These are phyloP conservation scores for Sisymbrium altissimum DNA, from an alignment of 345 rosid genomes.

Conservation along the genomic window DNA sequence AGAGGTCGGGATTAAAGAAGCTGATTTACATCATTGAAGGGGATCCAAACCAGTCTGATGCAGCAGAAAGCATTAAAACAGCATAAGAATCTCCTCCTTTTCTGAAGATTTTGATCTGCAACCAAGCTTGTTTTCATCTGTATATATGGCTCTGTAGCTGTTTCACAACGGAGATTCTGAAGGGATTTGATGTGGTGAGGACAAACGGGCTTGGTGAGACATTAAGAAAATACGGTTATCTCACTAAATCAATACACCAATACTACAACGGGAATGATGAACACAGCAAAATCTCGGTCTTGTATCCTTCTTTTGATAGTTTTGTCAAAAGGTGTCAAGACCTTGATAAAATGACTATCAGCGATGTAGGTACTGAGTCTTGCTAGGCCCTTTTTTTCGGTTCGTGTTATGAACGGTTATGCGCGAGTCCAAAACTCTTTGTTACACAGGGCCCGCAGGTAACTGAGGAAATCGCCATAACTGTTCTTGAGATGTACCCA, in stretches of 20 bases:
- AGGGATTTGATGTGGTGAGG: constrained; percentile 87
- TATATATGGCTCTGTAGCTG: constrained; percentile 49
- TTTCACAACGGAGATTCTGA: constrained; percentile 89
- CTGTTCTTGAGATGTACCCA: no score
- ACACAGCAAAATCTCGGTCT: constrained; percentile 21
- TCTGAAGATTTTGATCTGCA: neutral
- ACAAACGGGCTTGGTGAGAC: constrained; percentile 68
- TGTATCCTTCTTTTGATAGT: constrained; percentile 54
- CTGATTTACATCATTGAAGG: constrained; percentile 89
- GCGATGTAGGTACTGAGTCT: constrained; percentile 74
- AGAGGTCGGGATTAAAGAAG: constrained; percentile 90
- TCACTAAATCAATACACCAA: constrained; percentile 64
- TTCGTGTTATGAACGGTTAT: no score
- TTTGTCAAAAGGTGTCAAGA: constrained; percentile 74
- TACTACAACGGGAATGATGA: constrained; percentile 51
- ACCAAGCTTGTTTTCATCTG: neutral
- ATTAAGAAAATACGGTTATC: constrained; percentile 67
- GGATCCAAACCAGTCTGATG: constrained; percentile 73
- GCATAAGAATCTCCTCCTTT: constrained; percentile 47
- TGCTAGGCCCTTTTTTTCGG: neutral
- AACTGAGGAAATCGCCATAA: no score
- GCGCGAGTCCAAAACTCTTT: no score
- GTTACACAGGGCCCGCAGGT: no score
- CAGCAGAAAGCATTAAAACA: constrained; percentile 88
- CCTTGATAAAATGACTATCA: constrained; percentile 70